These are phyloP conservation scores for Tubosaeta sp. DNA, from an alignment of 768 basidiomycete genomes.

Conservation along the genomic window DNA sequence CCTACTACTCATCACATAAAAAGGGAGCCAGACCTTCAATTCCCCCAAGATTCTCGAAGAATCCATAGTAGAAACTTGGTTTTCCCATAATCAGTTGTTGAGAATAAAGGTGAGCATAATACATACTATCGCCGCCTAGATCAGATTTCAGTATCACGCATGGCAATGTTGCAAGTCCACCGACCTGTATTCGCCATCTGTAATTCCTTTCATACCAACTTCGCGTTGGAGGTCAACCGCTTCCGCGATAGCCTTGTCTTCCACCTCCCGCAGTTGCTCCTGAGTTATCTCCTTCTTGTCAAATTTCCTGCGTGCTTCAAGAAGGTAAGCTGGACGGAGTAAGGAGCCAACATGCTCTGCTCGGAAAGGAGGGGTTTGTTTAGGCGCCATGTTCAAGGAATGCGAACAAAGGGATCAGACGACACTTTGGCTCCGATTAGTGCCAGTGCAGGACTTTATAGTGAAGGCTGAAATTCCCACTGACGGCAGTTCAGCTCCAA, in stretches of 20 bases:
- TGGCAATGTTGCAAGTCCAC: slow-evolving; percentile 18
- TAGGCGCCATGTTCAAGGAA: slow-evolving; percentile 13
- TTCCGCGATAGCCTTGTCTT: slow-evolving; percentile 36
- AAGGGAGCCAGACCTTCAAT: slow-evolving; percentile 19
- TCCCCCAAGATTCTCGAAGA: slow-evolving; percentile 24
- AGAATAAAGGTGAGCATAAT: background rate
- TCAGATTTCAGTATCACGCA: background rate
- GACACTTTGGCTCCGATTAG: background rate
- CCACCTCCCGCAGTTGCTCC: slow-evolving; percentile 35
- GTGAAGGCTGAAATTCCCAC: background rate
- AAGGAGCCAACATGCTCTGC: slow-evolving; percentile 45
- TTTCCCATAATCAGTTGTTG: background rate
- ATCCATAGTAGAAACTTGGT: slow-evolving; percentile 26
- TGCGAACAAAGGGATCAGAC: background rate
- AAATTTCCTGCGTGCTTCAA: slow-evolving; percentile 34
- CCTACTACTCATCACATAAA: background rate
- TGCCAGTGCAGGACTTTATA: background rate
- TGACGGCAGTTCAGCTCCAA: background rate
- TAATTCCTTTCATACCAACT: slow-evolving; percentile 38
- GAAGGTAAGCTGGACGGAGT: slow-evolving; percentile 38
- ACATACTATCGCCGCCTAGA: slow-evolving; percentile 25
- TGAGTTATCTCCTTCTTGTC: slow-evolving; percentile 31
- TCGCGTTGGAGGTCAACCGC: slow-evolving; percentile 37
- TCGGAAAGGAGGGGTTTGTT: slow-evolving; percentile 38
- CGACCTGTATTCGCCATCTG: slow-evolving; percentile 39